Evolutionary conservation across 1,284 basidiomycete genomes (phyloP).

Genomic region (Phenoliferia sp.): DNA sequence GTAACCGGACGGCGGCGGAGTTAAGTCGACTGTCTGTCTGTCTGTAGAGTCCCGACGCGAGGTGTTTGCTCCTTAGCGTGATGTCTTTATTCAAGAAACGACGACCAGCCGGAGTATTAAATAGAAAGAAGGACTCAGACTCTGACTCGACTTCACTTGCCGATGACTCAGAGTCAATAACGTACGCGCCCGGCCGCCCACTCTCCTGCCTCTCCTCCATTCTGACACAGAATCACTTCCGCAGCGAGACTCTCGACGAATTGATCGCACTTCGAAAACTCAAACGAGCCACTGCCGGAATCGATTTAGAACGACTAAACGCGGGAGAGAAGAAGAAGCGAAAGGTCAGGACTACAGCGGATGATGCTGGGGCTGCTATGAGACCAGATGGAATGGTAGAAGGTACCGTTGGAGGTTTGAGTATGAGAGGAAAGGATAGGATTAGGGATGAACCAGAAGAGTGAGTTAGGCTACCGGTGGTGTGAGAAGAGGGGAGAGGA

Average conservation of each 20-base stretch:
- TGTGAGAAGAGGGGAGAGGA: too few relatives aligned
- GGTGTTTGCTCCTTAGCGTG: neutral
- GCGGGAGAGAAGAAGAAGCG: conserved; percentile 68
- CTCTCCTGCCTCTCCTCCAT: neutral
- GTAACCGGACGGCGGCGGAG: too few relatives aligned
- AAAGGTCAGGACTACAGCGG: conserved; percentile 47
- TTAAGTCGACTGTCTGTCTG: too few relatives aligned
- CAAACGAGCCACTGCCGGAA: conserved; percentile 65
- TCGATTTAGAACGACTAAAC: conserved; percentile 76
- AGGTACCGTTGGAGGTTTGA: conserved; percentile 19
- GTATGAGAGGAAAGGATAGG: conserved; percentile 16
- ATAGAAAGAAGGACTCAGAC: neutral
- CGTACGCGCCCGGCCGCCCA: neutral
- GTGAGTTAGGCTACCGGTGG: too few relatives aligned
- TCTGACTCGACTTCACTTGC: neutral
- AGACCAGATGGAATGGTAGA: conserved; percentile 28
- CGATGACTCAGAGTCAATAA: neutral
- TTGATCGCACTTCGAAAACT: conserved; percentile 78
- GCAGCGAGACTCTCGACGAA: conserved; percentile 59
- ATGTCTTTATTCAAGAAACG: neutral
- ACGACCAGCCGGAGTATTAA: neutral
- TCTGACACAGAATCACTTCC: neutral
- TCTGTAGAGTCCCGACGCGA: too few relatives aligned
- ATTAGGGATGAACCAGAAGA: conserved; percentile 46
- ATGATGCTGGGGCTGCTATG: neutral